Evolutionary conservation across 1,284 basidiomycete species (phyloP).

Genomic region (Ceratobasidium sp.): DNA sequence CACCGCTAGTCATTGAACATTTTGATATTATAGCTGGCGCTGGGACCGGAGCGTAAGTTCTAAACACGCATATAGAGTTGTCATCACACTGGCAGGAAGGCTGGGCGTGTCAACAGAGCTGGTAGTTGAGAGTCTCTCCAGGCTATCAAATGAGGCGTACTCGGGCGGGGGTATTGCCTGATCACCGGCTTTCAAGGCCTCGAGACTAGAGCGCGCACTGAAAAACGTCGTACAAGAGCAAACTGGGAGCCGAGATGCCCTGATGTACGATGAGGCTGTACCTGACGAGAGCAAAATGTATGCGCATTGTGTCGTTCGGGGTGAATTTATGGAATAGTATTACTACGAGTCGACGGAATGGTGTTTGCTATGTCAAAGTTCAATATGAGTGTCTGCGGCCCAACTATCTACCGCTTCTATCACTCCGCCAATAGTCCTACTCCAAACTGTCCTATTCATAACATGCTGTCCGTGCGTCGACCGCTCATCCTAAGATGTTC

Average conservation of each 20-base stretch:
- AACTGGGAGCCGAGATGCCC: conserved; percentile 4
- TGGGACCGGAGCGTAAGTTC: neutral
- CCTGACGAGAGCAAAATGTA: neutral
- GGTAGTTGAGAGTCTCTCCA: neutral
- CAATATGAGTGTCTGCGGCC: conserved; percentile 13
- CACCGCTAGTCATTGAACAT: neutral
- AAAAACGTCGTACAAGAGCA: neutral
- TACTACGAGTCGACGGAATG: neutral
- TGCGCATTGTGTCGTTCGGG: neutral
- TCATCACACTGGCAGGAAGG: neutral
- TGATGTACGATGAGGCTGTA: neutral
- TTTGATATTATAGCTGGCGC: conserved; percentile 18
- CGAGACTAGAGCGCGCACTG: neutral
- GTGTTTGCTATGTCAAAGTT: conserved; percentile 15
- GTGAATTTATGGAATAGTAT: neutral
- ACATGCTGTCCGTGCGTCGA: conserved; percentile 5
- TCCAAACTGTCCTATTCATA: conserved; percentile 8
- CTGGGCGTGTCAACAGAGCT: neutral
- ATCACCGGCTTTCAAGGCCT: neutral
- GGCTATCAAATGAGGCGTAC: neutral
- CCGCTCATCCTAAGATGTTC: conserved; percentile 27
- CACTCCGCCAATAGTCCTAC: neutral
- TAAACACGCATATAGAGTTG: neutral
- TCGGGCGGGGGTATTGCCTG: neutral
- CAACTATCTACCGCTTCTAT: conserved; percentile 12